Base-by-base conservation (phyloP, 2,329 filamentous ascomycete genomes). In the Microascus cirrosus region DNA sequence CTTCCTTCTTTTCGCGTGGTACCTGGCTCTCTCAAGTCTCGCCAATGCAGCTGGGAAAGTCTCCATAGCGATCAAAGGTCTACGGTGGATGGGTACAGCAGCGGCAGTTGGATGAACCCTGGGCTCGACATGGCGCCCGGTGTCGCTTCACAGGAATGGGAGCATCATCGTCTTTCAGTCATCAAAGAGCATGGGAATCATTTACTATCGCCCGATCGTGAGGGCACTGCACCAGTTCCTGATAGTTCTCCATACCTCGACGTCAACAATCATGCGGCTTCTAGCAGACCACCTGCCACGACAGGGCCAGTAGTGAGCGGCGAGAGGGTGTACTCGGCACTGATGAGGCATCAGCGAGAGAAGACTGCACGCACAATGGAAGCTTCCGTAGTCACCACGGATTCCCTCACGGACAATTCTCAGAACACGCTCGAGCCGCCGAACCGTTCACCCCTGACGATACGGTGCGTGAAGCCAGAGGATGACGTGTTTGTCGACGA, bases 91-190 rank as follows among this genome's bases (percentile, higher is more conserved):
- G 80, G 74, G 62, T 87, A 84, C n/a, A 73, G 86, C 24, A 81
- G 89, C 55, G 89, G 86, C 1, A 90, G 86, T 67, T 90, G 87
- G 87, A 80, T 80, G 24, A 53, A 24, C 36, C 12, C 22, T 6
- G 22, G 18, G 28, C n/a, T 42, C 25, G 56, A 54, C 13, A 18
- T 77, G 1, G 78, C 78, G 20, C 45, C 45, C 11, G 45, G 45
- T 12, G 11, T 11, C 7, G 45, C 20, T 22, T 22, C 45, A 12
- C 18, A 76, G 1, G 76, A 80, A 60, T 70, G 78, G 74, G 74
- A 81, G 60, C 68, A 73, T 20, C 79, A 86, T 63, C 77, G 82
- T 1, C 70, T 87, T n/a, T 85, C 83, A 1, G 76, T 84, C 25
- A 87, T 87, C 65, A 80, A 80, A 53, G 84, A 87, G 66, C 75